Evolutionary conservation across 192 early-diverging fungal species (phyloP).

Genomic region (Entomortierella parvispora): DNA sequence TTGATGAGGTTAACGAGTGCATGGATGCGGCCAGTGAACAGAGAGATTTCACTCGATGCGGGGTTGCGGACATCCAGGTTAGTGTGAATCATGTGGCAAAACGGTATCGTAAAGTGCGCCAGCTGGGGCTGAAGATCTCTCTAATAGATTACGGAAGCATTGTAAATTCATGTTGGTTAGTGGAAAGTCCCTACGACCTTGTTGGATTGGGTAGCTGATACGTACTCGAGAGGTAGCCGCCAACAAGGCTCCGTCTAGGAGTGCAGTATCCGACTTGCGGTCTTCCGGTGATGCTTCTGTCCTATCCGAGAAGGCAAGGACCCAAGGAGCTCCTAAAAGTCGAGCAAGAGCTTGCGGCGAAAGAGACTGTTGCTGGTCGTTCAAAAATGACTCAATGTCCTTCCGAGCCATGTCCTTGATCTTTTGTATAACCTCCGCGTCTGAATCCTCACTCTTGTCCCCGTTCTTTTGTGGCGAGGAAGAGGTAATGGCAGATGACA

Average conservation of each 20-base stretch:
- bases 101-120: constrained; percentile 43
- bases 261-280: constrained; percentile 29
- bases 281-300: constrained; percentile 21
- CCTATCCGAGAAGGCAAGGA: constrained; percentile 42
- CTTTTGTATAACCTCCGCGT: constrained; percentile 18
- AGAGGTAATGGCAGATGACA: constrained; percentile 23
- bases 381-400: constrained; percentile 21
- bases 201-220: no score
- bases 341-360: constrained; percentile 22
- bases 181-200: no score
- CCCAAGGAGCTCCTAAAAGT: constrained; percentile 46
- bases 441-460: background rate
- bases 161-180: no score
- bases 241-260: constrained; percentile 22
- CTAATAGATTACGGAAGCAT: constrained; percentile 8
- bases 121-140: constrained; percentile 41
- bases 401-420: constrained; percentile 21
- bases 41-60: constrained; percentile 36
- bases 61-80: constrained; percentile 45
- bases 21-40: constrained; percentile 43
- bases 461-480: constrained; percentile 10
- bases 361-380: constrained; percentile 19
- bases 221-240: constrained; percentile 28
- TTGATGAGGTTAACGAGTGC: constrained; percentile 43
- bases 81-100: constrained; percentile 49